Percentiles rank a stretch among this genome's conserved stretches.
These are phyloP conservation scores for Pythium volutum DNA, from an alignment of 352 stramenopile species.

Conservation along the genomic window DNA sequence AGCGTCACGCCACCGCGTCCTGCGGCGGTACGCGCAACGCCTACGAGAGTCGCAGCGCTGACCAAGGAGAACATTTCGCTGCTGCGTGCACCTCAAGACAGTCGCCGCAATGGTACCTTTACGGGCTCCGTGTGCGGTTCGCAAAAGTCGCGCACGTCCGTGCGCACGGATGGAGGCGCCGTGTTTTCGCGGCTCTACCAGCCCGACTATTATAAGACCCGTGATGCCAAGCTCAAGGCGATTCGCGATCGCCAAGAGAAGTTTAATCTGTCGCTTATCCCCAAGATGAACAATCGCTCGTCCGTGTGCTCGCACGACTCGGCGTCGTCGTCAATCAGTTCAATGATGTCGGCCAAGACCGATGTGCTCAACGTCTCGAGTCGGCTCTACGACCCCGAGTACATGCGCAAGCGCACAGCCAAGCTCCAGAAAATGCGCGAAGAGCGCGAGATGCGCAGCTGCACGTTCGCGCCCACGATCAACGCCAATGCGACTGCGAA, in stretches of 20 bases:
- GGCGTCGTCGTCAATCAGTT: constrained; percentile 56
- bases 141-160: constrained; percentile 69
- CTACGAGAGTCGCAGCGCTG: constrained; percentile 56
- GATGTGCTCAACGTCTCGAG: constrained; percentile 75
- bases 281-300: constrained; percentile 44
- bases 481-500: constrained; percentile 34
- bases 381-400: constrained; percentile 82
- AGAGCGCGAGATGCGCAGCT: constrained; percentile 78
- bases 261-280: constrained; percentile 57
- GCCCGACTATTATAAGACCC: constrained; percentile 79
- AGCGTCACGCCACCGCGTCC: constrained; percentile 30
- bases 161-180: constrained; percentile 70
- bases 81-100: constrained; percentile 42
- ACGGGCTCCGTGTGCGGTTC: constrained; percentile 64
- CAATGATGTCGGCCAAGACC: constrained; percentile 71
- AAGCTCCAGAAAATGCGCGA: constrained; percentile 71
- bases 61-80: constrained; percentile 81
- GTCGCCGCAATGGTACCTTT: constrained; percentile 28
- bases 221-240: constrained; percentile 61
- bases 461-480: constrained; percentile 72
- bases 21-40: constrained; percentile 28
- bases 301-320: constrained; percentile 70
- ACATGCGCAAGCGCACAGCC: constrained; percentile 74
- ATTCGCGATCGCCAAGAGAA: constrained; percentile 67
- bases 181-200: constrained; percentile 85